Conservation (phyloP, 306 rosid genomes). For the Senna tora region DNA sequence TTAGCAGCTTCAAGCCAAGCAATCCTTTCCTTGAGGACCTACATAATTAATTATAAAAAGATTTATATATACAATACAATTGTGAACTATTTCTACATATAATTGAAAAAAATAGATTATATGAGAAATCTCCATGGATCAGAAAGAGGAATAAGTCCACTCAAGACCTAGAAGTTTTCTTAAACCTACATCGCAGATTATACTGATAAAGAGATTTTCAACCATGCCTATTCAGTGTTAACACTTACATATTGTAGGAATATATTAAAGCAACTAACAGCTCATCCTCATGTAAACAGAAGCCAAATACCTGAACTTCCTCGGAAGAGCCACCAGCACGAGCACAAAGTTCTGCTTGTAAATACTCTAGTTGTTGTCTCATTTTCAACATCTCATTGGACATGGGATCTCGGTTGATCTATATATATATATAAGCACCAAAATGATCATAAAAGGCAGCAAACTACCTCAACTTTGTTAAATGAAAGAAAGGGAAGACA, state of each 20-base stretch:
- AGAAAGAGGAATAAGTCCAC: conserved; percentile 16
- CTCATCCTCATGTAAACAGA: conserved; percentile 16
- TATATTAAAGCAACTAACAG: conserved; percentile 19
- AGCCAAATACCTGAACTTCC: conserved; percentile 84
- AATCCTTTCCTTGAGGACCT: conserved; percentile 98
- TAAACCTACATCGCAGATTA: conserved; percentile 28
- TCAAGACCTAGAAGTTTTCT: conserved; percentile 23
- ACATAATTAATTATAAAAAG: conserved; percentile 33
- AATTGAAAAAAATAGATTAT: conserved; percentile 21
- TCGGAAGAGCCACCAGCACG: conserved; percentile 89
- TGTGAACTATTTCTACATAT: neutral
- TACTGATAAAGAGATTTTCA: conserved; percentile 16
- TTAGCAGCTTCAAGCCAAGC: conserved; percentile 98
- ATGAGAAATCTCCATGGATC: conserved; percentile 16
- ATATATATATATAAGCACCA: no score
- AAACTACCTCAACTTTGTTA: conserved; percentile 29
- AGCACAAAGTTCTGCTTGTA: conserved; percentile 98
- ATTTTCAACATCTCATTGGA: conserved; percentile 96
- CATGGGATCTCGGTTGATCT: conserved; percentile 99
- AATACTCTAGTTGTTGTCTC: conserved; percentile 92
- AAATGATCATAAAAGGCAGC: conserved; percentile 30
- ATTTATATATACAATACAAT: conserved; percentile 32
- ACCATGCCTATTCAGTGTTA: conserved; percentile 32
- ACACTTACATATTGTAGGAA: conserved; percentile 21
- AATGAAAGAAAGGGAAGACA: conserved; percentile 16